These are phyloP conservation scores for Cryptococcus neoformans DNA, from an alignment of 1,284 basidiomycete species.

Conservation along the genomic window DNA sequence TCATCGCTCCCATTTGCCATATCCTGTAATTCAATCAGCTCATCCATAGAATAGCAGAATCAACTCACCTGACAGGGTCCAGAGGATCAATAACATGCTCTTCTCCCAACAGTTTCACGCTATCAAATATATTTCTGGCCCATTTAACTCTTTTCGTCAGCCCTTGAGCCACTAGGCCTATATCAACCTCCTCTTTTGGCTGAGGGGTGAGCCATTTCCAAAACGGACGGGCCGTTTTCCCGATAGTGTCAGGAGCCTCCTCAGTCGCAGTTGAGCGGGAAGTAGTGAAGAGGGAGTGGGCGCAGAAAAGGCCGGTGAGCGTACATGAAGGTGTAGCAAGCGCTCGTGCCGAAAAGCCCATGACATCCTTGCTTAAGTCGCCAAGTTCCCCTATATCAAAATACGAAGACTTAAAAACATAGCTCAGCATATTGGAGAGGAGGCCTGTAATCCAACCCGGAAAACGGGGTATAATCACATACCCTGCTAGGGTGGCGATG, in stretches of 20 bases:
- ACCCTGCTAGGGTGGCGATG: constrained; percentile 8
- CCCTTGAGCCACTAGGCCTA: constrained; percentile 30
- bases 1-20: constrained; percentile 41
- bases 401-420: background rate
- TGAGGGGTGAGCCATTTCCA: constrained; percentile 17
- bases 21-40: constrained; percentile 21
- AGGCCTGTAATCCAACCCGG: constrained; percentile 13
- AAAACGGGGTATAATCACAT: constrained; percentile 18
- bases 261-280: constrained; percentile 1
- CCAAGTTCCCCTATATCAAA: constrained; percentile 3
- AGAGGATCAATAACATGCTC: constrained; percentile 27
- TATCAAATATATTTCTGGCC: constrained; percentile 42
- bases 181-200: constrained; percentile 12
- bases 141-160: constrained; percentile 32
- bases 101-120: constrained; percentile 32
- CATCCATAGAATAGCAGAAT: background rate
- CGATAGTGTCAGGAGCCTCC: constrained; percentile 11
- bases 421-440: constrained; percentile 8
- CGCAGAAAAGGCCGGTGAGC: constrained; percentile 26
- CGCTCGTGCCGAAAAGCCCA: constrained; percentile 16
- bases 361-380: constrained; percentile 5
- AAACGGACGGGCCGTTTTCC: constrained; percentile 21
- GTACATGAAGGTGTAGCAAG: constrained; percentile 37
- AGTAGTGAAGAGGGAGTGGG: constrained; percentile 1
- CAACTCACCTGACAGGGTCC: constrained; percentile 37